Evolutionary conservation across 805 yeast genomes (phyloP).

Genomic region (Kazachstania bromeliacearum): DNA sequence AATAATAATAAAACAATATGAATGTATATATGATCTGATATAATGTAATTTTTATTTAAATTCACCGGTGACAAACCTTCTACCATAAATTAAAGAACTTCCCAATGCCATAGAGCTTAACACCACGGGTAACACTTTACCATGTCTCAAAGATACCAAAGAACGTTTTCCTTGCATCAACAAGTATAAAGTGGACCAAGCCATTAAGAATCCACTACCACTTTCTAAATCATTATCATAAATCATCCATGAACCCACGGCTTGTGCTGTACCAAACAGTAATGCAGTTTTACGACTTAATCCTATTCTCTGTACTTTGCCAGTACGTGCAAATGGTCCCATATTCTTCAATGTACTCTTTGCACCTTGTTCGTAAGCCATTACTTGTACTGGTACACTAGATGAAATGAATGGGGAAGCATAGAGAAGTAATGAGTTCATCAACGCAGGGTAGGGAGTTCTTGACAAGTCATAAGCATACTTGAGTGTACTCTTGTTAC

Average conservation of each 20-base stretch:
- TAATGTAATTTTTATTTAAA: constrained; percentile 7
- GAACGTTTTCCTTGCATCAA: constrained; percentile 61
- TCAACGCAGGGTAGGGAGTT: constrained; percentile 44
- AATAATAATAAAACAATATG: background rate
- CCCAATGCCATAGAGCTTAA: constrained; percentile 49
- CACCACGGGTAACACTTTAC: constrained; percentile 53
- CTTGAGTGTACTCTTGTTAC: background rate
- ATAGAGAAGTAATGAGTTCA: constrained; percentile 31
- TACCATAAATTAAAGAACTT: constrained; percentile 61
- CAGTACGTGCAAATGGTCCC: constrained; percentile 2
- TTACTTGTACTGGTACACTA: background rate
- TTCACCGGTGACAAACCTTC: constrained; percentile 47
- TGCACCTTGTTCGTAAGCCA: background rate
- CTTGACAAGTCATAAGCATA: constrained; percentile 24
- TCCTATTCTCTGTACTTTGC: constrained; percentile 20
- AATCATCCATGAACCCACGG: constrained; percentile 64
- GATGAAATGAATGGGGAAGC: constrained; percentile 16
- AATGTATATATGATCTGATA: background rate
- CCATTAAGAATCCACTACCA: constrained; percentile 73
- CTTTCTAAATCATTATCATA: constrained; percentile 66
- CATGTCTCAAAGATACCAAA: constrained; percentile 41
- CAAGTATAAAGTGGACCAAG: constrained; percentile 72
- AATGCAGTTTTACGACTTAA: constrained; percentile 33
- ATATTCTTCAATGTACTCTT: background rate
- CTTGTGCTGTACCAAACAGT: constrained; percentile 52